Percentiles rank a stretch among this genome's conserved stretches.
Evolutionary conservation across 805 yeast species (phyloP).

Genomic region (Kurtzmaniella fragi): DNA sequence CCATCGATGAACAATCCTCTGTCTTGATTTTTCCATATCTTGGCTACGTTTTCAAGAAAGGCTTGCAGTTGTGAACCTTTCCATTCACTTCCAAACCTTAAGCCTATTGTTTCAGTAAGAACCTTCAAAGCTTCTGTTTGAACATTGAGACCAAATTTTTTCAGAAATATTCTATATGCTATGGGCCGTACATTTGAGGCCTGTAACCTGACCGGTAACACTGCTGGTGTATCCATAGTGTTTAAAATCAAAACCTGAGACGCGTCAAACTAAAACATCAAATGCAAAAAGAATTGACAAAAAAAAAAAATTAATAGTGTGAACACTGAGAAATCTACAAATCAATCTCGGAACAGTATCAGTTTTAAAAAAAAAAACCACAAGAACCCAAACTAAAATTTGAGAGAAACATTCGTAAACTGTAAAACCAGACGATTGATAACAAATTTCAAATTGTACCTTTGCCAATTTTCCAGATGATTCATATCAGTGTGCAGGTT

Average conservation of each 20-base stretch:
- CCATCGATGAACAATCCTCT: constrained; percentile 84
- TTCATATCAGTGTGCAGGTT: too few species aligned
- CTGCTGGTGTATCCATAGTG: constrained; percentile 27
- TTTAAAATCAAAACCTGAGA: neutral
- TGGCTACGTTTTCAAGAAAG: constrained; percentile 73
- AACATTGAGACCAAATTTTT: constrained; percentile 86
- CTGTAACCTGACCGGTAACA: constrained; percentile 70
- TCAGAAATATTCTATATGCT: constrained; percentile 85
- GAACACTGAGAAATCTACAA: too few species aligned
- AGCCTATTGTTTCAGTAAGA: constrained; percentile 72
- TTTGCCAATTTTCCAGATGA: too few species aligned
- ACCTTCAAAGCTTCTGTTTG: constrained; percentile 77
- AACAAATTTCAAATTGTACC: too few species aligned
- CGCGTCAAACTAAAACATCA: too few species aligned
- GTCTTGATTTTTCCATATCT: constrained; percentile 84
- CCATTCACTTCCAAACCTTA: constrained; percentile 83
- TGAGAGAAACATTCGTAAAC: too few species aligned
- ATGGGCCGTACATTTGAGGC: constrained; percentile 85
- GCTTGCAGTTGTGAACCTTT: constrained; percentile 57
- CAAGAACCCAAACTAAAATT: too few species aligned
- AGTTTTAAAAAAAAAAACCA: too few species aligned
- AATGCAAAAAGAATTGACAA: too few species aligned
- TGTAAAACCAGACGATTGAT: too few species aligned
- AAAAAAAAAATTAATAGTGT: too few species aligned
- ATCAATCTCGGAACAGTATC: too few species aligned